A percentile compares a stretch with the other conserved stretches of the same genome.
These are phyloP conservation scores for Boletus sp. DNA, from an alignment of 1,284 basidiomycete species.

Conservation along the genomic window DNA sequence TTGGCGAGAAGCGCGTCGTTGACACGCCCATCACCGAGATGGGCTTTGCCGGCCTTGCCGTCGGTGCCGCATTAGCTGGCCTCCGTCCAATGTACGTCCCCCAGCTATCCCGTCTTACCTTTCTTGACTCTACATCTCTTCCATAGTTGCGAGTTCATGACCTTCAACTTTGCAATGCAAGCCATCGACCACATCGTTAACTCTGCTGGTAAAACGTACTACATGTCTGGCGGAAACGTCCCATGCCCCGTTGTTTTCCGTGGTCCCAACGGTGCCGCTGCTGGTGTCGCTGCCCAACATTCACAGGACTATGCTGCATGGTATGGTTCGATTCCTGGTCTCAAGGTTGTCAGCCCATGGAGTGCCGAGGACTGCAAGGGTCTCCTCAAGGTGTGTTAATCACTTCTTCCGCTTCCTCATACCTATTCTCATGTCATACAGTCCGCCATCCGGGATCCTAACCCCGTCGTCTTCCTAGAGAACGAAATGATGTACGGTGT, in stretches of 20 bases:
- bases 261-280: constrained; percentile 97
- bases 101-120: background rate
- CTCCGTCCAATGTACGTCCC: constrained; percentile 79
- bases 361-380: constrained; percentile 98
- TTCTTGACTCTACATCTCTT: constrained; percentile 8
- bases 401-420: background rate
- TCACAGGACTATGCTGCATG: constrained; percentile 91
- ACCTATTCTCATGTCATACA: constrained; percentile 31
- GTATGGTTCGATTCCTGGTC: constrained; percentile 95
- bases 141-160: constrained; percentile 97
- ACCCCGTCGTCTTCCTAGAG: constrained; percentile 97
- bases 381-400: constrained; percentile 75
- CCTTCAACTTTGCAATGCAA: constrained; percentile 94
- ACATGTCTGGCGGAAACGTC: constrained; percentile 99
- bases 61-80: constrained; percentile 92
- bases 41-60: constrained; percentile 96
- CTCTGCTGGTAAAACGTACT: constrained; percentile 99
- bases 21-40: constrained; percentile 98
- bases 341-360: constrained; percentile 98
- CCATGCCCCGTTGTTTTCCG: constrained; percentile 99
- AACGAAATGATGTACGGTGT: constrained; percentile 99
- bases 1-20: constrained; percentile 97
- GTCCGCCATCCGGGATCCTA: constrained; percentile 97
- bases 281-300: constrained; percentile 94
- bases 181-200: constrained; percentile 99